Evolutionary conservation across 2,329 filamentous ascomycete genomes (phyloP).

Genomic region (Colletotrichum paranaense): DNA sequence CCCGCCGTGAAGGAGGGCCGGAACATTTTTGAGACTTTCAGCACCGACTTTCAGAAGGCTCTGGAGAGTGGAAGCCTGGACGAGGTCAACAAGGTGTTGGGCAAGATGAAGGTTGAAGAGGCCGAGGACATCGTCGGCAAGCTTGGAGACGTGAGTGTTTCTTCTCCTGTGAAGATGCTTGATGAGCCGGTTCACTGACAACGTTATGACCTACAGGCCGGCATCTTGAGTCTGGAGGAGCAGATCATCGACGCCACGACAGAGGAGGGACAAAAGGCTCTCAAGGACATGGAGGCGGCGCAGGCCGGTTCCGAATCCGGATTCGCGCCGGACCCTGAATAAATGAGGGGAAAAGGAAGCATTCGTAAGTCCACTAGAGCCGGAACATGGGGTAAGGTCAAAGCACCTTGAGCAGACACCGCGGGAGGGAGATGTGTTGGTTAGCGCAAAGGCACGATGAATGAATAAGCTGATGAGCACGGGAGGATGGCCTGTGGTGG

Average conservation of each 20-base stretch:
- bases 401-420: background rate
- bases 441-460: background rate
- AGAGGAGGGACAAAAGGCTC: slow-evolving; percentile 81
- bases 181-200: slow-evolving; percentile 41
- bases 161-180: background rate
- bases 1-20: slow-evolving; percentile 72
- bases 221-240: slow-evolving; percentile 90
- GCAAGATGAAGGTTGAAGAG: slow-evolving; percentile 88
- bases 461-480: background rate
- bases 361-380: background rate
- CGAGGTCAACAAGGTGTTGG: slow-evolving; percentile 67
- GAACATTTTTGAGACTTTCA: slow-evolving; percentile 85
- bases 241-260: slow-evolving; percentile 96
- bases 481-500: background rate
- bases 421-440: background rate
- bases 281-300: slow-evolving; percentile 78
- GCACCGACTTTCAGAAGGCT: slow-evolving; percentile 82
- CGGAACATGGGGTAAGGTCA: background rate
- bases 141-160: slow-evolving; percentile 71
- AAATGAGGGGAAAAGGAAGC: slow-evolving; percentile 26
- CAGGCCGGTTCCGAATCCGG: slow-evolving; percentile 43
- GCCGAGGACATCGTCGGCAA: slow-evolving; percentile 87
- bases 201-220: slow-evolving; percentile 62
- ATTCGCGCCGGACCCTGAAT: slow-evolving; percentile 55
- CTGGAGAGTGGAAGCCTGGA: slow-evolving; percentile 91